Base-by-base conservation (phyloP, 371 early-diverging fungal species). In the Lichtheimia hyalospora region DNA sequence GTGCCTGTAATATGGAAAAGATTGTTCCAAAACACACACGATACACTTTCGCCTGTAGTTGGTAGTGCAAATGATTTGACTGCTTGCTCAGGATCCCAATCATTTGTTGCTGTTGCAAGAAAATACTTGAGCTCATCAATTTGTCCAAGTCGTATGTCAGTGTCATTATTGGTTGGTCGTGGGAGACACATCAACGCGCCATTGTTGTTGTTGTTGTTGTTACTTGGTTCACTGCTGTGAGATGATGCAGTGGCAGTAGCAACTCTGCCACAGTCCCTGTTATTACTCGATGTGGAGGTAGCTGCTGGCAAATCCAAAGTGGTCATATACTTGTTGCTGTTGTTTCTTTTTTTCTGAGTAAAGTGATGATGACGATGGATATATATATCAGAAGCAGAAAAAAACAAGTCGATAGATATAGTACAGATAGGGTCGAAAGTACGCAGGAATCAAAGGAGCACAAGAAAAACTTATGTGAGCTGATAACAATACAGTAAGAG, bases 1-100 rank as follows among this genome's bases (percentile, higher is more conserved):
- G 99, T 99, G 12, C 99, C 99, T 15, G 99, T 96, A 60, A 98
- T 94, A 77, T 94, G 89, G 68, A 91, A 96, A 39, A 88, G 83
- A 63, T 88, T 84, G 69, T 95, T 95, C 94, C 95, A 96, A 43
- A 92, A 82, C 7, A 96, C 89, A 68, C 98, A 98, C 1, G 95
- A 91, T 61, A 98, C 84, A 46, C 72, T 78, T 66, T 97, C 97
- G 48, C 93, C 94, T 34, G 34, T 34, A 41, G 89, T 89, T 2
- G 90, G 89, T 24, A 97, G 84, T 44, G 66, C 66, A 70, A 91
- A 93, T 54, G 86, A 78, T 18, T 80, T 70, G 24, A 93, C 85
- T 8, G 77, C 73, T 16, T 55, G 54, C 6, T 54, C 52, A n/a
- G 49, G 40, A n/a, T 82, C 73, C 88, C 88, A 89, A 21, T 76